A percentile compares a stretch with the other conserved stretches of the same genome.
These are phyloP conservation scores for Hymenoscyphus occultus DNA, from an alignment of 2,329 filamentous ascomycete species.

Conservation along the genomic window DNA sequence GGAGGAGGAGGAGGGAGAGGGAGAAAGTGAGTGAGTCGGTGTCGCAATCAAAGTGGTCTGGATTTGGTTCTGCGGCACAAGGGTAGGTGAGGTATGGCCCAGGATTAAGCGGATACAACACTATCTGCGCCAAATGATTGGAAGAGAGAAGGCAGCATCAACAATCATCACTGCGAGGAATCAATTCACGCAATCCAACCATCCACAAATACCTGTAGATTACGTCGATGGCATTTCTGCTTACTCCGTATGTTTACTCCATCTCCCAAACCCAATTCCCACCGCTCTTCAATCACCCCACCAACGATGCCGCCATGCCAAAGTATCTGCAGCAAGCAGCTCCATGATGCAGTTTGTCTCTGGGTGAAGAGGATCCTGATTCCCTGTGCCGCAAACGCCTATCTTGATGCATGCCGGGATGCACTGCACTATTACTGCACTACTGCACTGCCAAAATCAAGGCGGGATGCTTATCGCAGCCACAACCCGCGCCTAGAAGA, in stretches of 20 bases:
- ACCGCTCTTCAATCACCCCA: neutral
- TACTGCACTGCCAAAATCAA: neutral
- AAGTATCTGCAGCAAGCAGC: too few species aligned
- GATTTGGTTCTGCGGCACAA: neutral
- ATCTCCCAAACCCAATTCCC: neutral
- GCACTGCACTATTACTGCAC: neutral
- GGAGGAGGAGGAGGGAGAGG: neutral
- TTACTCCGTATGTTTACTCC: neutral
- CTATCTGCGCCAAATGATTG: neutral
- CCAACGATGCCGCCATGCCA: neutral
- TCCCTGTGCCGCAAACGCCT: conserved; percentile 1
- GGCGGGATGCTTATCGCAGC: neutral
- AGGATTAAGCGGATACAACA: neutral
- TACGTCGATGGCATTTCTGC: neutral
- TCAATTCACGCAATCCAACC: neutral
- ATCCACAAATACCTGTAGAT: too few species aligned
- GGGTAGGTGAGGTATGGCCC: neutral
- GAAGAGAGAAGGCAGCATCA: neutral
- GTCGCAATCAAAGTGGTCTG: neutral
- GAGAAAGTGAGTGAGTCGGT: neutral
- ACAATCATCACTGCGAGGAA: neutral
- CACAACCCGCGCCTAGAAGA: neutral
- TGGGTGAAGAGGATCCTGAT: neutral
- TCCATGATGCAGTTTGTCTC: neutral
- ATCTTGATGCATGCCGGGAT: neutral